Conservation (phyloP, 208 protist species). For the Wallacemonas rigidus region DNA sequence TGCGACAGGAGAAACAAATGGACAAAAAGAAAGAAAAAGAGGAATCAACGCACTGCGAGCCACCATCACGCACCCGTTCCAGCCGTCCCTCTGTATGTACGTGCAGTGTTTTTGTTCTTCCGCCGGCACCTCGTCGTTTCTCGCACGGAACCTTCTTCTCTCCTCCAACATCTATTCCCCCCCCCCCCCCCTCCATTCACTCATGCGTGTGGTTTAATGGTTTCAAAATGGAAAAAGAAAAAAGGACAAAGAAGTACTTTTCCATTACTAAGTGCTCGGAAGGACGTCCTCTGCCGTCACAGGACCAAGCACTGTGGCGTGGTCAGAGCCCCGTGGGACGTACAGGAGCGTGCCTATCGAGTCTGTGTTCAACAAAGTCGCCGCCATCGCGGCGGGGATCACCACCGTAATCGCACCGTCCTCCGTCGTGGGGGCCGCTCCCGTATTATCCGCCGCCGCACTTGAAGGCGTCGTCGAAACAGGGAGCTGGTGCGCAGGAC, state of each 20-base stretch:
- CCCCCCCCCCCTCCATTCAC: too few species aligned
- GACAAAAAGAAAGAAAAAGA: conserved; percentile 5
- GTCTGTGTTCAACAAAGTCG: background rate
- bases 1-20: background rate
- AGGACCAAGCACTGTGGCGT: conserved; percentile 12
- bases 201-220: too few species aligned
- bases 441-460: background rate
- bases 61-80: background rate
- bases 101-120: background rate
- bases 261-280: background rate
- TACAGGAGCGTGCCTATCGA: conserved; percentile 18
- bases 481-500: background rate
- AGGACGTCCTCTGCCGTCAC: conserved; percentile 11
- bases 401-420: background rate
- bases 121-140: background rate
- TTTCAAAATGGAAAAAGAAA: too few species aligned
- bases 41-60: background rate
- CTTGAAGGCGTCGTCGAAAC: background rate
- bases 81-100: background rate
- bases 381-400: conserved; percentile 6
- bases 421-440: background rate
- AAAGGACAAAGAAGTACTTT: too few species aligned
- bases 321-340: conserved; percentile 9
- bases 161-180: too few species aligned
- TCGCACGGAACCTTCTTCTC: too few species aligned